Base-by-base conservation (phyloP, 306 rosid genomes). In the Quercus gilva region DNA sequence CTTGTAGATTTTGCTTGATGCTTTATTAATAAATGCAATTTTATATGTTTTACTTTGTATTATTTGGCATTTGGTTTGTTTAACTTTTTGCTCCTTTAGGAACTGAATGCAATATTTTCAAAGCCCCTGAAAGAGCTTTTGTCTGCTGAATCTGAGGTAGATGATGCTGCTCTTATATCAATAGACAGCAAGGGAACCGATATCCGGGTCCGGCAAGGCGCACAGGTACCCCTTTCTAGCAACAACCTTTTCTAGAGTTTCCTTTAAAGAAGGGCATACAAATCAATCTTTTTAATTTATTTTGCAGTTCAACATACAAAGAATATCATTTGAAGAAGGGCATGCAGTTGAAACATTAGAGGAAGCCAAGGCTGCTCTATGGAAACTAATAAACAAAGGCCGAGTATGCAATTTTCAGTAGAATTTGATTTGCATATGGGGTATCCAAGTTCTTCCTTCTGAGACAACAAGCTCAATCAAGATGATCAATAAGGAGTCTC, bases 161-260 rank as follows among this genome's bases (percentile, higher is more conserved):
- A 96, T 78, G 99, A 96, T 77, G 99, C 97, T 0, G 98, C 99
- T 64, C 91, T 96, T 78, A 96, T 96, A 89, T 96, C 99, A 29
- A 93, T 96, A 74, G 99, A 96, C 87, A 96, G 99, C 85, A 96
- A 90, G 75, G 99, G 99, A 76, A 91, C 87, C 6, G 99, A 96
- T 82, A 86, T 96, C 33, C 90, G 99, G 86, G 99, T 96, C 56
- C 98, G 98, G 53, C 97, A 96, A 84, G 99, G 99, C 49, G 99
- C 98, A 60, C 97, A 96, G 98, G 99, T 95, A 79, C 71, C 19
- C 6, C 28, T 74, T 64, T 61, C 20, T 52, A 2, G 21, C 69
- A 43, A 45, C 31, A 15, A 55, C 35, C 68, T 72, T 41, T 15
- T 21, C 3, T 5, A 59, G 43, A 49, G 17, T 77, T 55, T 17